These are phyloP conservation scores for Sporothrix pallida DNA, from an alignment of 2,329 filamentous ascomycete genomes.

Conservation along the genomic window DNA sequence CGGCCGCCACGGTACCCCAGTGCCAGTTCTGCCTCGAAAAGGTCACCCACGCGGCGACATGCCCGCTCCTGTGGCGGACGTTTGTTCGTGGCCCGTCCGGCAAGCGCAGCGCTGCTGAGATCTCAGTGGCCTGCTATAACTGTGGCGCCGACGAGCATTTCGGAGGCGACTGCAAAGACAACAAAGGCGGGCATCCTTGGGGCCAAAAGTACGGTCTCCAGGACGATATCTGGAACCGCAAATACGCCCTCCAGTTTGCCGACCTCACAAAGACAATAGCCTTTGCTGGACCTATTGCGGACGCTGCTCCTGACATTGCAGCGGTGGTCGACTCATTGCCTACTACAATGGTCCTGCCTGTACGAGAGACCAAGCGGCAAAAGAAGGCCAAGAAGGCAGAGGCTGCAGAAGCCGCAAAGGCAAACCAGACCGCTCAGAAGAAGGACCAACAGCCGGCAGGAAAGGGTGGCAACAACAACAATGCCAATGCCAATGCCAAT, in stretches of 20 bases:
- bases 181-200: slow-evolving; percentile 37
- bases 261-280: background rate
- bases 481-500: background rate
- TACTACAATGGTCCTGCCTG: background rate
- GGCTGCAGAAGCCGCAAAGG: background rate
- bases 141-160: slow-evolving; percentile 64
- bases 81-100: slow-evolving; percentile 52
- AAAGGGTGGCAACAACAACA: background rate
- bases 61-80: slow-evolving; percentile 61
- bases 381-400: background rate
- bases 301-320: background rate
- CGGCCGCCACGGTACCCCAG: background rate
- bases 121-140: slow-evolving; percentile 60
- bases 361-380: slow-evolving; percentile 11
- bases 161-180: slow-evolving; percentile 59
- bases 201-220: slow-evolving; percentile 34
- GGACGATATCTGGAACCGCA: slow-evolving; percentile 59
- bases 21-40: slow-evolving; percentile 30
- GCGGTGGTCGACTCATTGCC: background rate
- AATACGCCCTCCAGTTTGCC: slow-evolving; percentile 25
- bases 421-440: background rate
- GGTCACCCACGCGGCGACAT: slow-evolving; percentile 4
- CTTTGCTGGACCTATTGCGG: background rate
- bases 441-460: background rate
- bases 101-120: slow-evolving; percentile 55